Base-by-base conservation (phyloP, 768 basidiomycete species). In the Podaxis sp. region DNA sequence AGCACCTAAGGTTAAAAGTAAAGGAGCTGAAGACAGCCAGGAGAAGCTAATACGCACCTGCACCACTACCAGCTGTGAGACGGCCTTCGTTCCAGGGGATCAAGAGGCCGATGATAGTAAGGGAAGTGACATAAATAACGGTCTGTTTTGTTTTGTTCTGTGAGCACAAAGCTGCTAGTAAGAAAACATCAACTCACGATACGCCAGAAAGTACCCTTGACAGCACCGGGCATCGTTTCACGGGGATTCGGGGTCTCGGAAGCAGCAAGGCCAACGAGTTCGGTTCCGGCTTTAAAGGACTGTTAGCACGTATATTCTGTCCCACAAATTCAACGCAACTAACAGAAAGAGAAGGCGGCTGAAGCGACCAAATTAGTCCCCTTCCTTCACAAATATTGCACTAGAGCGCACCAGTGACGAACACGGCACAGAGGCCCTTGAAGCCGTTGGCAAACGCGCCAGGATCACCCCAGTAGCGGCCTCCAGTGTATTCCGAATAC, bases 201-300 rank as follows among this genome's bases (percentile, higher is more conserved):
- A 69, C 78, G 80, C 79, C 79, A 80, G 71, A 81, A 79, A 2
- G 79, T 80, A 40, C 79, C 78, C 72, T 80, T 80, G 36, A 81
- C 78, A 41, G 80, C 79, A 41, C 72, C 70, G 11, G 79, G 78
- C 76, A 80, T 78, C 15, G 77, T 77, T 25, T 71, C 66, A 55
- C 79, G 76, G 22, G 80, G 79, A 65, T 81, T 76, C 24, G 79
- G 79, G 0, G 80, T 81, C 69, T 81, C 80, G 65, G 74, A 75
- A 22, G 77, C 80, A 37, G 79, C 80, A 51, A 80, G 74, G 60
- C 80, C 79, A 29, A 81, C 75, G 57, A 81, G 73, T 63, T 81
- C 80, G 19, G 80, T 81, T 52, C 80, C 80, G 66, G 80, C 77
- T 77, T 41, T 19, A 61, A 38, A 37, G 19, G 33, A 22, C 37